Conservation (phyloP, 139 green algal species). For the Eudorina sp. region DNA sequence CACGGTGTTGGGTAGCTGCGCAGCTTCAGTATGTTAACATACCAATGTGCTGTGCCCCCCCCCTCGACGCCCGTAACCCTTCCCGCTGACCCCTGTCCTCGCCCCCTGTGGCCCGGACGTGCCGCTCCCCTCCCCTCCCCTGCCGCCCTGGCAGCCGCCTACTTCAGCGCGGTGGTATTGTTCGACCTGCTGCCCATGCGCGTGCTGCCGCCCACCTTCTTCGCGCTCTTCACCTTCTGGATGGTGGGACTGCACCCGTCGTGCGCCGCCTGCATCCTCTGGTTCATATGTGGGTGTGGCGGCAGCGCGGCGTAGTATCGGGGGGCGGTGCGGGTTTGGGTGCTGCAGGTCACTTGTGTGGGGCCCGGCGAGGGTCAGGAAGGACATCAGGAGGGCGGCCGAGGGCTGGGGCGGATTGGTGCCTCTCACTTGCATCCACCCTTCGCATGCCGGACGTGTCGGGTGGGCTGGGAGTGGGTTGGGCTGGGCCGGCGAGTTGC, state of each 20-base stretch:
- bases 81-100: not conserved
- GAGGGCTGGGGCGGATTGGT: too few species aligned
- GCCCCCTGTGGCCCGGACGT: not conserved
- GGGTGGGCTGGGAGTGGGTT: not conserved
- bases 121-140: not conserved
- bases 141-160: slow-evolving; percentile 46
- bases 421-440: too few species aligned
- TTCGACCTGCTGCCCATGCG: slow-evolving; percentile 83
- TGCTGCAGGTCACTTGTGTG: too few species aligned
- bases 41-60: too few species aligned
- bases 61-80: not conserved
- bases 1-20: too few species aligned
- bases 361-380: too few species aligned
- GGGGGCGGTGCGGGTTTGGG: too few species aligned
- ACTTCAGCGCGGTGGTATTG: slow-evolving; percentile 70
- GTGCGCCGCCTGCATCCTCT: slow-evolving; percentile 71
- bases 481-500: too few species aligned
- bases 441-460: not conserved
- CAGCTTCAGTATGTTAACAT: too few species aligned
- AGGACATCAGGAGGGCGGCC: too few species aligned
- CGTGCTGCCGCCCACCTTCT: slow-evolving; percentile 79
- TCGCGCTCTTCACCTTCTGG: slow-evolving; percentile 77
- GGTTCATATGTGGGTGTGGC: slow-evolving; percentile 60
- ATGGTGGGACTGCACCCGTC: slow-evolving; percentile 73
- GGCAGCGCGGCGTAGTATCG: too few species aligned